Evolutionary conservation across 345 rosid genomes (phyloP).

Genomic region (Raphanus sativus): DNA sequence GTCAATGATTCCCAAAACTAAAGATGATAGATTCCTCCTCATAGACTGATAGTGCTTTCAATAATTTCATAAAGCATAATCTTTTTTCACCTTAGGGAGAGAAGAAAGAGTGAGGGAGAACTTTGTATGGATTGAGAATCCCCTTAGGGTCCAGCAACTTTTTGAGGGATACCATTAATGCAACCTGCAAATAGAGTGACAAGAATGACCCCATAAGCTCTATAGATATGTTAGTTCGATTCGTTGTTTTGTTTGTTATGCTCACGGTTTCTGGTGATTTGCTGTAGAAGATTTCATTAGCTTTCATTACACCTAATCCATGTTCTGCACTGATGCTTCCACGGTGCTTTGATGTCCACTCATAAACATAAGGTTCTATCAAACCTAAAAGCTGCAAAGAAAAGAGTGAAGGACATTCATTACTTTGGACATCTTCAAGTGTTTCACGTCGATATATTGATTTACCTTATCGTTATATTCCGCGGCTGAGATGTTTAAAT

Average conservation of each 20-base stretch:
- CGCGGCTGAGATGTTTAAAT: slow-evolving; percentile 77
- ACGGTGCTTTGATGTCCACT: slow-evolving; percentile 81
- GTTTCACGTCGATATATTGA: not conserved
- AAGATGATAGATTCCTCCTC: slow-evolving; percentile 31
- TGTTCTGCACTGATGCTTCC: slow-evolving; percentile 93
- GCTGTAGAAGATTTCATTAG: slow-evolving; percentile 77
- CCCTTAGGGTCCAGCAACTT: slow-evolving; percentile 77
- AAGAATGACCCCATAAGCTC: not conserved
- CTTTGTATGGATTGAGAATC: slow-evolving; percentile 20
- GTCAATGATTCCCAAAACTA: slow-evolving; percentile 36
- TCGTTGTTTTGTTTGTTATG: slow-evolving; percentile 6
- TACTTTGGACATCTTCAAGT: slow-evolving; percentile 9
- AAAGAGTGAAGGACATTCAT: not conserved
- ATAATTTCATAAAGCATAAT: slow-evolving; percentile 33
- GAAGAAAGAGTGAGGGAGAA: not conserved
- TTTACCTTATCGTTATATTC: slow-evolving; percentile 65
- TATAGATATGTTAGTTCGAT: not conserved
- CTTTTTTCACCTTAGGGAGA: slow-evolving; percentile 33
- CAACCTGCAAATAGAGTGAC: slow-evolving; percentile 47
- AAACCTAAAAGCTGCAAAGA: slow-evolving; percentile 64
- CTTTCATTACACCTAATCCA: slow-evolving; percentile 94
- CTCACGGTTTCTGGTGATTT: slow-evolving; percentile 76
- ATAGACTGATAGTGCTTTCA: slow-evolving; percentile 30
- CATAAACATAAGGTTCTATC: slow-evolving; percentile 86
- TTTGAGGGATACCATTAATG: slow-evolving; percentile 77